These are phyloP conservation scores for Platanthera zijinensis DNA, from an alignment of 106 monocot genomes.

Conservation along the genomic window DNA sequence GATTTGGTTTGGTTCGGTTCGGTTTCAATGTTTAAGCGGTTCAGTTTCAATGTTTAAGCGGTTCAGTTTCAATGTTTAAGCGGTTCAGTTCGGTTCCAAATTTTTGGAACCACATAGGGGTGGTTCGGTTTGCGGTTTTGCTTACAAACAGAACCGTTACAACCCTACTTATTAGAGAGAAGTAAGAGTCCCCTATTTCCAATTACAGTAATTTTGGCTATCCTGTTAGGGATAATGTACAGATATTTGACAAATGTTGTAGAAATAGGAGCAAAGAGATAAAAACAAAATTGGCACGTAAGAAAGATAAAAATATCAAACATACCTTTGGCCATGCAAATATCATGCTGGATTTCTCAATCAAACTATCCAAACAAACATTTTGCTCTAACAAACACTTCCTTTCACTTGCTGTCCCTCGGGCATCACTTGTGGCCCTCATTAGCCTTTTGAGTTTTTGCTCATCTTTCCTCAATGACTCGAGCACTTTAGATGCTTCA, in stretches of 20 bases:
- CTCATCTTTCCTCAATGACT: constrained; percentile 62
- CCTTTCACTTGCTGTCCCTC: constrained; percentile 64
- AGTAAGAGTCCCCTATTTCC: not conserved
- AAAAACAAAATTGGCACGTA: not conserved
- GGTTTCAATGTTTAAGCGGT: too few relatives aligned
- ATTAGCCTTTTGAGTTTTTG: constrained; percentile 66
- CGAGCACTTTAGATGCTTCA: constrained; percentile 59
- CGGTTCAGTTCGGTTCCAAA: too few relatives aligned
- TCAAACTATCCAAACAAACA: constrained; percentile 53
- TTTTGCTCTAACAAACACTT: constrained; percentile 59
- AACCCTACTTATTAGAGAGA: not conserved
- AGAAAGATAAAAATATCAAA: constrained; percentile 3
- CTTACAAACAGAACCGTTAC: too few relatives aligned
- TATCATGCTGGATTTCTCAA: constrained; percentile 56
- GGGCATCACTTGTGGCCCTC: constrained; percentile 45
- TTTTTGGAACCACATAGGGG: too few relatives aligned
- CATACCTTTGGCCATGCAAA: constrained; percentile 81
- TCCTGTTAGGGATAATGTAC: not conserved
- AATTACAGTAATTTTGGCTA: not conserved
- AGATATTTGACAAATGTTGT: not conserved
- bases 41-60: too few relatives aligned
- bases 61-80: too few relatives aligned
- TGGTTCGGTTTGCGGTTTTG: too few relatives aligned
- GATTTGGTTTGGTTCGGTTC: too few relatives aligned
- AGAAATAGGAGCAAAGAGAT: not conserved